Evolutionary conservation across 1,139 yeast genomes (phyloP).

Genomic region (Hemisphaericaspora subhashii): DNA sequence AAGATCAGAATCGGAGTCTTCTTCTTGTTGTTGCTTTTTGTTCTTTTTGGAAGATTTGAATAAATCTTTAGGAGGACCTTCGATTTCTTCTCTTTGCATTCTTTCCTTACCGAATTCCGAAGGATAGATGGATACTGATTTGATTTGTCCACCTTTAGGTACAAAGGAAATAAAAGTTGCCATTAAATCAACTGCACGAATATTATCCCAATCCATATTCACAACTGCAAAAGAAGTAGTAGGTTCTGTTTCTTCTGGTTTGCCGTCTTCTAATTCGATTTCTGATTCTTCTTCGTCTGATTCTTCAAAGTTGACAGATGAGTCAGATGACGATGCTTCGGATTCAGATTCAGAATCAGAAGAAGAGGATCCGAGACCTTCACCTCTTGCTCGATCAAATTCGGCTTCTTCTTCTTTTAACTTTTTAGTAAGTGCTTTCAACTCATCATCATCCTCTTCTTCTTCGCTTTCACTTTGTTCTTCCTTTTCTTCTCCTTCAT

Average conservation of each 20-base stretch:
- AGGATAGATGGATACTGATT: slow-evolving; percentile 77
- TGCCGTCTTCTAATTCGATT: slow-evolving; percentile 52
- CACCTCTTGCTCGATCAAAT: slow-evolving; percentile 70
- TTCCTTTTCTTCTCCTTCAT: slow-evolving; percentile 23
- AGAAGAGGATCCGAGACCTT: slow-evolving; percentile 40
- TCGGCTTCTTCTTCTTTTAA: slow-evolving; percentile 21
- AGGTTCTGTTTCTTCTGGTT: slow-evolving; percentile 86
- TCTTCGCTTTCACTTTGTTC: slow-evolving; percentile 20
- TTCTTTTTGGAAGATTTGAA: slow-evolving; percentile 49
- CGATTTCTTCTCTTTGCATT: slow-evolving; percentile 84
- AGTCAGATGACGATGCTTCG: slow-evolving; percentile 29
- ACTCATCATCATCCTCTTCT: slow-evolving; percentile 19
- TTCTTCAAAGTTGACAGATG: slow-evolving; percentile 17
- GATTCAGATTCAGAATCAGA: slow-evolving; percentile 22
- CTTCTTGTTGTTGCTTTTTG: slow-evolving; percentile 16
- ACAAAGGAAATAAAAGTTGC: slow-evolving; percentile 88
- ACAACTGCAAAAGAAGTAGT: slow-evolving; percentile 83
- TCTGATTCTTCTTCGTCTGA: slow-evolving; percentile 48
- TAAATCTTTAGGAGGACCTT: slow-evolving; percentile 90
- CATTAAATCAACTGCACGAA: slow-evolving; percentile 81
- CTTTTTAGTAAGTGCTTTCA: slow-evolving; percentile 14
- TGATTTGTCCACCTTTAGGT: slow-evolving; percentile 71
- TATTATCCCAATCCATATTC: slow-evolving; percentile 96
- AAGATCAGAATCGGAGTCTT: slow-evolving; percentile 37
- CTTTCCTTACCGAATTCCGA: slow-evolving; percentile 93